phyloP scores from a whole-genome alignment of 2,329 filamentous ascomycete species.

The Talaromyces rugulosus region DNA sequence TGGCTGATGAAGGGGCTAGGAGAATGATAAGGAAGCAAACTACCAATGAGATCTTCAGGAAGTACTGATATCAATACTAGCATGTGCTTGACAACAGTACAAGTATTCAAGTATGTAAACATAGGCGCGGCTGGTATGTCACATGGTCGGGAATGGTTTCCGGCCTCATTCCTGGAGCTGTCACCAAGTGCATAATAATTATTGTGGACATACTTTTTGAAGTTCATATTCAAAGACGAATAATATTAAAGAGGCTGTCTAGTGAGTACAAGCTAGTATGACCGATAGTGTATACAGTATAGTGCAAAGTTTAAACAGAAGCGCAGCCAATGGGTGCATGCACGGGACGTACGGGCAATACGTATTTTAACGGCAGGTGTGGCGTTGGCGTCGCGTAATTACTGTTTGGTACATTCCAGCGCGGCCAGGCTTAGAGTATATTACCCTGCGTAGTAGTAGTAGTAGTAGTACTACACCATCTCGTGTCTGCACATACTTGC shows the following conservation, averaged over 20 bases:
- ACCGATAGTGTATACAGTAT: background rate
- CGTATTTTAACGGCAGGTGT: background rate
- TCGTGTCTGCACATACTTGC: no score
- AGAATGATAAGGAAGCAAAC: background rate
- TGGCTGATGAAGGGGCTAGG: slow-evolving; percentile 1
- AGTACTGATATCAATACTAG: no score
- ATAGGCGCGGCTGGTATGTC: background rate
- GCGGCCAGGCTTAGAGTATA: background rate
- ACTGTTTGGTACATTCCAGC: background rate
- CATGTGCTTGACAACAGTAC: background rate
- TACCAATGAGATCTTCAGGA: no score
- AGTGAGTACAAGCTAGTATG: background rate
- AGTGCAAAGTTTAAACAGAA: background rate
- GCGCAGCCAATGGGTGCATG: background rate
- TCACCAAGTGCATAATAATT: background rate
- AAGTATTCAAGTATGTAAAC: background rate
- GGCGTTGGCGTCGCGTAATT: background rate
- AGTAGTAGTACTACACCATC: no score
- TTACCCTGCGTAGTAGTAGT: no score
- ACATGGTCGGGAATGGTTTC: background rate
- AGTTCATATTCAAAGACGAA: no score
- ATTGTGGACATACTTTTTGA: background rate
- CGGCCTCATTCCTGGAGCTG: background rate
- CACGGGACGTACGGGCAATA: background rate
- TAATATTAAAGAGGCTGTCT: no score